Evolutionary conservation across 208 protist species (phyloP).

Genomic region (Trypanosoma scelopori): DNA sequence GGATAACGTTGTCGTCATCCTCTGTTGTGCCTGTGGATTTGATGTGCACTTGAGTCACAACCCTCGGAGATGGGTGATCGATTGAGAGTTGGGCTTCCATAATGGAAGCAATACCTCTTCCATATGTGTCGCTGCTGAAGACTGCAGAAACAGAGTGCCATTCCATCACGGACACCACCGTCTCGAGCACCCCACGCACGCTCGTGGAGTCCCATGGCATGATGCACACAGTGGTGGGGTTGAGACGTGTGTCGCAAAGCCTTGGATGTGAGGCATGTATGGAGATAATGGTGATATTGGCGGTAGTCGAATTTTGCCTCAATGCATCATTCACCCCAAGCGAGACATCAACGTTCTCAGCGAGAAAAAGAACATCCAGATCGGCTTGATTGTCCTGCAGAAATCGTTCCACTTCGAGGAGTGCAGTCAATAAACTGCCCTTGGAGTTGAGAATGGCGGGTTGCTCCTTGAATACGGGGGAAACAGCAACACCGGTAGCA

Average conservation of each 20-base stretch:
- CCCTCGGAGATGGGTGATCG: conserved; percentile 49
- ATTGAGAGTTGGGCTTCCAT: conserved; percentile 45
- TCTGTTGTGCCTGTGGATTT: conserved; percentile 32
- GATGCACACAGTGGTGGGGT: conserved; percentile 71
- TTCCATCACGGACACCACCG: conserved; percentile 49
- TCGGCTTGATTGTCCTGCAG: conserved; percentile 31
- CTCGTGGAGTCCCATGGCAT: conserved; percentile 76
- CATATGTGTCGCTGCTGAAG: conserved; percentile 68
- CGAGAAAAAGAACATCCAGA: conserved; percentile 71
- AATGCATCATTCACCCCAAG: conserved; percentile 62
- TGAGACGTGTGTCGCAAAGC: conserved; percentile 60
- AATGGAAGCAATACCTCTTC: conserved; percentile 43
- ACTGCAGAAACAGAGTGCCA: conserved; percentile 76
- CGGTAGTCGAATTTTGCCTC: conserved; percentile 36
- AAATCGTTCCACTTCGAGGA: conserved; percentile 45
- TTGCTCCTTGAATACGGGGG: conserved; percentile 27
- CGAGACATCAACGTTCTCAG: conserved; percentile 64
- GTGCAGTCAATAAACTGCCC: conserved; percentile 58
- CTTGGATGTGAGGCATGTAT: conserved; percentile 56
- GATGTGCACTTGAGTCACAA: conserved; percentile 71
- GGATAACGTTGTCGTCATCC: conserved; percentile 58
- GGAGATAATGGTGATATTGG: conserved; percentile 59
- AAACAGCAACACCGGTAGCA: conserved; percentile 18
- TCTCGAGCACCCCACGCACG: conserved; percentile 65
- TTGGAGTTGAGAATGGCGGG: conserved; percentile 60